Base-by-base conservation (phyloP, 2,329 filamentous ascomycete species). In the Colletotrichum filicis region DNA sequence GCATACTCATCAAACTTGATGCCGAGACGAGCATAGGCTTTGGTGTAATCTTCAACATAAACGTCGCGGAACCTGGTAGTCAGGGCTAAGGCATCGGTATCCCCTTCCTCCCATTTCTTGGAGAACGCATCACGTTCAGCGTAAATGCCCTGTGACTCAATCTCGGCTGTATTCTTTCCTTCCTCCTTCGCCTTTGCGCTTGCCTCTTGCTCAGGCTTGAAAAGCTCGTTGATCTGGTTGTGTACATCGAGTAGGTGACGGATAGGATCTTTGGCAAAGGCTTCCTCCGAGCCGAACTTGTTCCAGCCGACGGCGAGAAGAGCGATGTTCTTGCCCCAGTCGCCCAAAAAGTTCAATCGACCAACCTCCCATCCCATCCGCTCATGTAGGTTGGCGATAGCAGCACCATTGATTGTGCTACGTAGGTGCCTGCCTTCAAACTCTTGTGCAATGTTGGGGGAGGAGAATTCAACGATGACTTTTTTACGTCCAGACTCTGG, bases 391-490 rank as follows among this genome's bases (percentile, higher is more conserved):
- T 94, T 94, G 26, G 91, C 86, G 24, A 95, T 83, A 80, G 93
- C 94, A 35, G 91, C 92, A 56, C 93, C 93, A 69, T 95, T 93
- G 75, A 95, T 94, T 63, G 93, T 95, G 78, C 92, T 94, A 77
- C 93, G 88, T 76, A 95, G 85, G 83, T 95, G 93, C 6, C 91
- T 92, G 26, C 92, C 92, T 79, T 94, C 91, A 82, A 95, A 95
- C 26, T 92, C 92, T 78, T 93, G 94, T 24, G 92, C 93, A 58
- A 95, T 93, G 79, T 95, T 95, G 35, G 93, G 92, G 8, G 91
- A 93, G 1, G 91, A 93, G 81, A 94, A 94, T 76, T 94, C 93
- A 73, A 94, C 87, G 56, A 94, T 86, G 57, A 92, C 87, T 78
- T 81, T 84, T 78, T 85, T 87, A 74, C 77, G 77, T 35, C 83